A percentile compares a stretch with the other conserved stretches of the same genome.
phyloP scores from a whole-genome alignment of 2,329 filamentous ascomycete species.

The Stagonosporopsis vannaccii region DNA sequence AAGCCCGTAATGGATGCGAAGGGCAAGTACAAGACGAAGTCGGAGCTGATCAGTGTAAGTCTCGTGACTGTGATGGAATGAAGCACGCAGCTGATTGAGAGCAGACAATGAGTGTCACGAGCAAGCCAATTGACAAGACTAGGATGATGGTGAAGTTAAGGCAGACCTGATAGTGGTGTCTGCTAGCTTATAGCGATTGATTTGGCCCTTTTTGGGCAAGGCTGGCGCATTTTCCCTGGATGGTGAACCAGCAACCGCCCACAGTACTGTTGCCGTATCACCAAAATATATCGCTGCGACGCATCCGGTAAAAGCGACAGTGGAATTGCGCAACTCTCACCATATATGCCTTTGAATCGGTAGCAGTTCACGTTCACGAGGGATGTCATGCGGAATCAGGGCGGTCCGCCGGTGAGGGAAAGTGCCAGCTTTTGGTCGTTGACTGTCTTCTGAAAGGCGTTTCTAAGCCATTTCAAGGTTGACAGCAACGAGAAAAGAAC shows the following conservation, averaged over 20 bases:
- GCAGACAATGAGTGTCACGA: slow-evolving; percentile 41
- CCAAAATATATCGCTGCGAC: not conserved
- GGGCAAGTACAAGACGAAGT: slow-evolving; percentile 40
- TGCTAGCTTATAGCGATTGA: not conserved
- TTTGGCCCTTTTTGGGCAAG: not conserved
- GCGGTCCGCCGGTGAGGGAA: no score
- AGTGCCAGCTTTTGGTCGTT: no score
- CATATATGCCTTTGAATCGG: no score
- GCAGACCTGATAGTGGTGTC: not conserved
- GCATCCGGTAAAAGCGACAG: no score
- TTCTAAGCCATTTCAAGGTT: no score
- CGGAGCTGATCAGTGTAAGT: slow-evolving; percentile 46
- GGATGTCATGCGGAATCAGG: no score
- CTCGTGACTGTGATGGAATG: not conserved
- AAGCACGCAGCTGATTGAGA: slow-evolving; percentile 13
- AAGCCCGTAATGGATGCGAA: slow-evolving; percentile 35
- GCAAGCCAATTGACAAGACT: slow-evolving; percentile 42
- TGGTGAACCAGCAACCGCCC: not conserved
- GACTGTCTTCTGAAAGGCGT: no score
- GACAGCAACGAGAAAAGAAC: no score
- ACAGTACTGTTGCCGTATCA: not conserved
- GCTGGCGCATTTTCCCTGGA: not conserved
- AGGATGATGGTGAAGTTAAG: slow-evolving; percentile 37
- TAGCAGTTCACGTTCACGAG: no score
- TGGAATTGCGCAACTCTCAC: no score